Evolutionary conservation across 495 filamentous ascomycete genomes (phyloP).

Genomic region (Bacidia rubella): DNA sequence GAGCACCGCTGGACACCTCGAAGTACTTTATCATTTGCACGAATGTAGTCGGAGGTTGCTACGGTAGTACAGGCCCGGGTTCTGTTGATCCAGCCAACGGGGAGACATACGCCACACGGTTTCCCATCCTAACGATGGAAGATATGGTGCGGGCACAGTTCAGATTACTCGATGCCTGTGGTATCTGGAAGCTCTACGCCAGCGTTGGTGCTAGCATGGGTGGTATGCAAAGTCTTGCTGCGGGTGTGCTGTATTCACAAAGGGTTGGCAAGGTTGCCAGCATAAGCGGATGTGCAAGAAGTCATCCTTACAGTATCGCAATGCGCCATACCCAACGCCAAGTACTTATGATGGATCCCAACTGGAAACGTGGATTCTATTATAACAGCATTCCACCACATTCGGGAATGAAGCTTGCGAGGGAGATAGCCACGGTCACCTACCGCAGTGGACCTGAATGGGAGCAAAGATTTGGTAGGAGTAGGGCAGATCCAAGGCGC

Average conservation of each 20-base stretch:
- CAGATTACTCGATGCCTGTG: conserved; percentile 66
- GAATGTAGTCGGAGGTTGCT: conserved; percentile 93
- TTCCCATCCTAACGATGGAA: conserved; percentile 90
- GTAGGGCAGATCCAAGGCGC: conserved; percentile 70
- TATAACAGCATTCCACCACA: conserved; percentile 84
- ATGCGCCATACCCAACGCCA: conserved; percentile 98
- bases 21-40: conserved; percentile 93
- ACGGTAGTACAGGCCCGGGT: conserved; percentile 84
- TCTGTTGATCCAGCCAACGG: conserved; percentile 82
- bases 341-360: conserved; percentile 96
- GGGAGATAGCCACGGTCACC: conserved; percentile 94
- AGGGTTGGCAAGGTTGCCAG: conserved; percentile 70
- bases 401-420: conserved; percentile 91
- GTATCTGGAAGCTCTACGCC: conserved; percentile 71
- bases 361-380: conserved; percentile 96
- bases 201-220: conserved; percentile 97
- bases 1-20: conserved; percentile 71
- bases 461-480: conserved; percentile 86
- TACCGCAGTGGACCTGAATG: conserved; percentile 96
- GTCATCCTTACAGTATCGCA: conserved; percentile 95
- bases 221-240: conserved; percentile 91
- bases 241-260: conserved; percentile 74
- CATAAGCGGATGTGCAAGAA: conserved; percentile 87
- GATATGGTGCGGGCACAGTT: conserved; percentile 98
- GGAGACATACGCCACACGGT: conserved; percentile 81